A percentile compares a stretch with the other conserved stretches of the same genome.
These are phyloP conservation scores for Torrubiellomyces zombiae DNA, from an alignment of 2,329 filamentous ascomycete genomes.

Conservation along the genomic window DNA sequence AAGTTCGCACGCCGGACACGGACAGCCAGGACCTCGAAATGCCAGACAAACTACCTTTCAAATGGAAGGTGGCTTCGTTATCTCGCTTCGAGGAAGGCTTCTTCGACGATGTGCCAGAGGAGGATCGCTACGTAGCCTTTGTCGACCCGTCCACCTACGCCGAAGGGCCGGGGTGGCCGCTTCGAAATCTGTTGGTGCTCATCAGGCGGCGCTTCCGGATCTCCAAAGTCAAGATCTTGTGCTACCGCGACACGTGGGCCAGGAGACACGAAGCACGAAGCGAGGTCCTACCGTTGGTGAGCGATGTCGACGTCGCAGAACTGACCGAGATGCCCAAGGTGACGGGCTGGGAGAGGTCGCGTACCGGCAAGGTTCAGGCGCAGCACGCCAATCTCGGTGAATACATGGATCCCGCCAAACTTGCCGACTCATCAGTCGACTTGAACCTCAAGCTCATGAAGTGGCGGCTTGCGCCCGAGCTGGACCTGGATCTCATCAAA, in stretches of 20 bases:
- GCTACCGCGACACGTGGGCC: conserved; percentile 72
- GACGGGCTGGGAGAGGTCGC: conserved; percentile 86
- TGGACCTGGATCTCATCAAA: conserved; percentile 81
- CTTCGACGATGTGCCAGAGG: conserved; percentile 53
- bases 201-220: conserved; percentile 69
- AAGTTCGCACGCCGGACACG: conserved; percentile 28
- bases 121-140: conserved; percentile 73
- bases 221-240: conserved; percentile 64
- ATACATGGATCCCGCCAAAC: conserved; percentile 76
- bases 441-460: conserved; percentile 97
- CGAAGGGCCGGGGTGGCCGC: conserved; percentile 77
- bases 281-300: conserved; percentile 53
- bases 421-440: conserved; percentile 90
- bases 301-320: conserved; percentile 30
- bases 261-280: conserved; percentile 68
- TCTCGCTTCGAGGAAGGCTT: conserved; percentile 73
- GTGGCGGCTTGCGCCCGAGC: conserved; percentile 81
- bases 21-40: conserved; percentile 34
- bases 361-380: conserved; percentile 58
- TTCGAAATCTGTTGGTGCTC: conserved; percentile 76
- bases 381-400: conserved; percentile 71
- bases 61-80: conserved; percentile 64
- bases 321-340: conserved; percentile 59
- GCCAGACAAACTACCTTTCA: conserved; percentile 37
- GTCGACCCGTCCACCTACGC: conserved; percentile 85